Base-by-base conservation (phyloP, 768 basidiomycete species). In the Lactifluus hygrophoroides region DNA sequence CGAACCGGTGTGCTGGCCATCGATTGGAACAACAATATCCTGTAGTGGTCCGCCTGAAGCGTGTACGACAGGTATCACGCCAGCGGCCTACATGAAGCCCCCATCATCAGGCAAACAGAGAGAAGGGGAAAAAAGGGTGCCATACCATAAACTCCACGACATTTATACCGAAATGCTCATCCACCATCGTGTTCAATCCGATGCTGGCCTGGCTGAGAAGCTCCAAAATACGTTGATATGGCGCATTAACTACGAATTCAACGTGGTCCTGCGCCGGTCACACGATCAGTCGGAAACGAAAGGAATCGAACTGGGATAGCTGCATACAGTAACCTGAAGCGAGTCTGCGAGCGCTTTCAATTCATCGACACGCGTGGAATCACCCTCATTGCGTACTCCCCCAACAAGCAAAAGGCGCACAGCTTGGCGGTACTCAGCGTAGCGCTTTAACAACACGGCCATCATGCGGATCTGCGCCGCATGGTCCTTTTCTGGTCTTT, bases 131-230 rank as follows among this genome's bases (percentile, higher is more conserved):
- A 27, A 60, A 46, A 10, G 56, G 21, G 19, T 80, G 63, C 49
- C 23, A 23, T 23, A 90, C 94, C 94, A 98, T 95, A 65, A 90
- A 95, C 70, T 99, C 95, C 8, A 99, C 95, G 37, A 99, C 79
- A 65, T 94, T 96, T 69, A 99, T 98, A 2, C 96, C 95, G 62
- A 98, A 99, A 69, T 99, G 95, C 70, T 99, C 95, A 67, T 98
- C 94, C 0, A 93, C 80, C 95, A 99, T 99, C 14, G 95, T 96
- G 67, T 90, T 94, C 25, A 98, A 69, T 0, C 95, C 94, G 16
- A 97, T 78, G 61, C 85, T 88, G 1, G 93, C 83, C 45, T 73
- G 73, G 7, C 86, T 82, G 2, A 99, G 76, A 79, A 86, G 85
- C 5, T 70, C 66, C 3, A 93, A 77, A 59, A 97, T 78, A 27